Percentiles rank a stretch among this genome's conserved stretches.
phyloP scores from a whole-genome alignment of 768 basidiomycete genomes.

The Suillus weaverae region DNA sequence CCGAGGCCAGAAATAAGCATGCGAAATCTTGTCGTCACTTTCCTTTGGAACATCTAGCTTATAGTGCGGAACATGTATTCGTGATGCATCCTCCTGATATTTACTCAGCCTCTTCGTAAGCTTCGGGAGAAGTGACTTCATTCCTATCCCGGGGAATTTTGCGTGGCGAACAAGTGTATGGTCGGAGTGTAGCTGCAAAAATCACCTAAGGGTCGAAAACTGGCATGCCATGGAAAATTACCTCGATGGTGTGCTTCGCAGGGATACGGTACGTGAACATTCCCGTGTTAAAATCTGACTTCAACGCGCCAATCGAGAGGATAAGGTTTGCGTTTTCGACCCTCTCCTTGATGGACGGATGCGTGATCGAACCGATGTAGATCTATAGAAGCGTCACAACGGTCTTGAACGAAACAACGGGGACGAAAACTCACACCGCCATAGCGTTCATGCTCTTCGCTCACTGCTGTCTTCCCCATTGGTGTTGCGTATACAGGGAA shows the following conservation, averaged over 20 bases:
- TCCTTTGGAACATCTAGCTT: constrained; percentile 49
- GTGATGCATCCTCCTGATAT: constrained; percentile 39
- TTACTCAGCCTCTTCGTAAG: constrained; percentile 55
- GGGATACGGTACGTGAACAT: constrained; percentile 80
- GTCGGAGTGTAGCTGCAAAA: constrained; percentile 68
- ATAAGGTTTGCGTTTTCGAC: constrained; percentile 78
- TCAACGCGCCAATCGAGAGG: constrained; percentile 67
- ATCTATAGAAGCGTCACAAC: constrained; percentile 44
- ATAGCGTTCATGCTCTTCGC: constrained; percentile 69
- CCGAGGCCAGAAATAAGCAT: constrained; percentile 84
- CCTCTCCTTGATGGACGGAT: constrained; percentile 63
- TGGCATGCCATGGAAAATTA: constrained; percentile 23
- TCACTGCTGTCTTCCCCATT: constrained; percentile 81
- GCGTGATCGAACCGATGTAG: constrained; percentile 71
- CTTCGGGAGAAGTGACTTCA: constrained; percentile 76
- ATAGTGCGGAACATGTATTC: constrained; percentile 47
- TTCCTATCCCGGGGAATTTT: constrained; percentile 62
- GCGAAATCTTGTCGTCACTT: constrained; percentile 57
- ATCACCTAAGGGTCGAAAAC: constrained; percentile 1
- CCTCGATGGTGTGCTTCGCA: constrained; percentile 60
- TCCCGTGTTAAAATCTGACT: constrained; percentile 86
- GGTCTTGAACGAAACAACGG: background rate
- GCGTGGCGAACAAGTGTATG: constrained; percentile 67
- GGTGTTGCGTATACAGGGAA: constrained; percentile 76
- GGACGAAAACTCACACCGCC: constrained; percentile 62